phyloP scores from a whole-genome alignment of 2,329 filamentous ascomycete species.

The Pseudopyricularia cyperi region DNA sequence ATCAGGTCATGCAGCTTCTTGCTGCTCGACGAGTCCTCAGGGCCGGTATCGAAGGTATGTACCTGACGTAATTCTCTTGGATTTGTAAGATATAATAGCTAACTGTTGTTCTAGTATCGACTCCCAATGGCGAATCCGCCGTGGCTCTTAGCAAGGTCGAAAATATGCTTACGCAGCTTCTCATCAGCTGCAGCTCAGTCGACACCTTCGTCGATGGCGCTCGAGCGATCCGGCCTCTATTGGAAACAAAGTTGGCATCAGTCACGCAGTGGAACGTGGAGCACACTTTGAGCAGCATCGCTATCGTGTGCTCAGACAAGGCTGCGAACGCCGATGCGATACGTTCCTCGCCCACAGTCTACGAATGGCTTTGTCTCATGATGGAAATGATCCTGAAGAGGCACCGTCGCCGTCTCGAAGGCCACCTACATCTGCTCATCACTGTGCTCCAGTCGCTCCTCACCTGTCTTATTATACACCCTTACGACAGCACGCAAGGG shows the following conservation, averaged over 20 bases:
- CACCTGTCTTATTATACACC: constrained; percentile 31
- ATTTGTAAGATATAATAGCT: background rate
- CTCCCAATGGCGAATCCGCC: background rate
- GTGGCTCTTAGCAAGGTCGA: constrained; percentile 28
- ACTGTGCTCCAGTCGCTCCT: constrained; percentile 43
- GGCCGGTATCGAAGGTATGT: background rate
- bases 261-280: constrained; percentile 49
- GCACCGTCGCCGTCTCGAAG: constrained; percentile 47
- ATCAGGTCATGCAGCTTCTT: background rate
- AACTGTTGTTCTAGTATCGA: background rate
- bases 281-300: constrained; percentile 31
- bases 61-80: background rate
- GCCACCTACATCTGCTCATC: constrained; percentile 47
- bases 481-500: constrained; percentile 11
- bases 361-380: constrained; percentile 35
- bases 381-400: constrained; percentile 42
- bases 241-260: constrained; percentile 34
- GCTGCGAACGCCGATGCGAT: constrained; percentile 4
- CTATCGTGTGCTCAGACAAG: constrained; percentile 17
- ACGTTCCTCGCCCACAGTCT: constrained; percentile 20
- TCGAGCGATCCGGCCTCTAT: constrained; percentile 27
- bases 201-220: constrained; percentile 24
- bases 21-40: background rate
- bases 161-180: constrained; percentile 21
- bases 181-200: constrained; percentile 15